Evolutionary conservation across 2,329 filamentous ascomycete species (phyloP).

Genomic region (Aspergillus ochraceoroseus): DNA sequence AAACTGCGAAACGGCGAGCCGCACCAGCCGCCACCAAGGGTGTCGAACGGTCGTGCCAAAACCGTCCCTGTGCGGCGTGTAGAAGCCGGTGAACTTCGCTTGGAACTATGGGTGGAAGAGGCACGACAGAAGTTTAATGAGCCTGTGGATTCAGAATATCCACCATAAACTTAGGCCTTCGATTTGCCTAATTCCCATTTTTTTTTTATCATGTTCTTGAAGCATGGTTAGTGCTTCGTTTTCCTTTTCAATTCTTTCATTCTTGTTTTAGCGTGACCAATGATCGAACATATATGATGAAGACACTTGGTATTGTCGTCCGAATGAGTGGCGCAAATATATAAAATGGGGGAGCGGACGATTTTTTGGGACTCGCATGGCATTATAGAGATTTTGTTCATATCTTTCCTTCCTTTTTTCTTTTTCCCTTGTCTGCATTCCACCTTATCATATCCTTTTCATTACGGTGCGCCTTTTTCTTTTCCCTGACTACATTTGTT

Average conservation of each 20-base stretch:
- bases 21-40: conserved; percentile 31
- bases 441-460: conserved; percentile 9
- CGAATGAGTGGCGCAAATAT: conserved; percentile 37
- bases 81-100: conserved; percentile 59
- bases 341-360: conserved; percentile 37
- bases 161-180: conserved; percentile 27
- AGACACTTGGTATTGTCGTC: conserved; percentile 33
- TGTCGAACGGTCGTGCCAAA: conserved; percentile 48
- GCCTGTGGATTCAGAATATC: conserved; percentile 37
- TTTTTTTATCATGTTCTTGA: conserved; percentile 17
- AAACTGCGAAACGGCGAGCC: conserved; percentile 36
- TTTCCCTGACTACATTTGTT: conserved; percentile 31
- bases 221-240: conserved; percentile 17
- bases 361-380: conserved; percentile 38
- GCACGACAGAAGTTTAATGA: conserved; percentile 51
- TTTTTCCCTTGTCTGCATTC: conserved; percentile 9
- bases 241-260: conserved; percentile 25
- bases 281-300: conserved; percentile 41
- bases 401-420: conserved; percentile 28
- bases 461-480: conserved; percentile 23
- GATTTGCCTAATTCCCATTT: conserved; percentile 7
- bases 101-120: conserved; percentile 68
- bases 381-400: conserved; percentile 40
- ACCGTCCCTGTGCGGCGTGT: conserved; percentile 60
- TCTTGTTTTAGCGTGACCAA: conserved; percentile 42